These are phyloP conservation scores for Phytophthora syringae DNA, from an alignment of 352 stramenopile species.

Conservation along the genomic window DNA sequence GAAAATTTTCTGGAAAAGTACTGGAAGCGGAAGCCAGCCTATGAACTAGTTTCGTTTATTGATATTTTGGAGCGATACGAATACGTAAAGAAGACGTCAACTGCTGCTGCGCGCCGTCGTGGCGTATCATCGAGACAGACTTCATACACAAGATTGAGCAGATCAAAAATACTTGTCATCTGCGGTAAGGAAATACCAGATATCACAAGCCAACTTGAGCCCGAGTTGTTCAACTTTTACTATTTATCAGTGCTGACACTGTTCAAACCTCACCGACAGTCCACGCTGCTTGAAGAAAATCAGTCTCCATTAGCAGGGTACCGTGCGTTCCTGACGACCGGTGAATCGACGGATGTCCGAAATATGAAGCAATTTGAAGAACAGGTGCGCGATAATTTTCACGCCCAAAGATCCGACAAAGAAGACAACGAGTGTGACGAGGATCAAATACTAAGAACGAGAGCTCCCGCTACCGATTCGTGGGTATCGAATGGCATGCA, in stretches of 20 bases:
- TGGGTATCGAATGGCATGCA: background rate
- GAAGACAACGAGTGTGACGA: background rate
- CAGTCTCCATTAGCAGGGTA: background rate
- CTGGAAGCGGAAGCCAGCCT: background rate
- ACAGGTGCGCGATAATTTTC: background rate
- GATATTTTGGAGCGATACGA: conserved; percentile 11
- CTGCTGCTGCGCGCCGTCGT: too few species aligned
- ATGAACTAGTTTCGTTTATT: background rate
- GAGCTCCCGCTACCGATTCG: background rate
- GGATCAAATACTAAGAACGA: background rate
- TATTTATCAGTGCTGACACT: background rate
- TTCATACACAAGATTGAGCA: background rate
- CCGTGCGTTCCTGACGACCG: background rate
- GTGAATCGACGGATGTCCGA: background rate
- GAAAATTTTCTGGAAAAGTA: conserved; percentile 14
- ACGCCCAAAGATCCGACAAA: background rate
- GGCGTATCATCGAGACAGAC: too few species aligned
- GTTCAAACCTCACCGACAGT: background rate
- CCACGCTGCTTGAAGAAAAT: background rate
- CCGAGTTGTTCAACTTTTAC: background rate
- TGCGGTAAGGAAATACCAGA: conserved; percentile 10
- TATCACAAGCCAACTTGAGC: background rate
- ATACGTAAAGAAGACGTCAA: background rate
- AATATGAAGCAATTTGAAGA: background rate
- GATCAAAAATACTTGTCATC: conserved; percentile 6